Percentiles rank a stretch among this genome's conserved stretches.
These are phyloP conservation scores for Stephania japonica DNA, from an alignment of 164 flowering plant species.

Conservation along the genomic window DNA sequence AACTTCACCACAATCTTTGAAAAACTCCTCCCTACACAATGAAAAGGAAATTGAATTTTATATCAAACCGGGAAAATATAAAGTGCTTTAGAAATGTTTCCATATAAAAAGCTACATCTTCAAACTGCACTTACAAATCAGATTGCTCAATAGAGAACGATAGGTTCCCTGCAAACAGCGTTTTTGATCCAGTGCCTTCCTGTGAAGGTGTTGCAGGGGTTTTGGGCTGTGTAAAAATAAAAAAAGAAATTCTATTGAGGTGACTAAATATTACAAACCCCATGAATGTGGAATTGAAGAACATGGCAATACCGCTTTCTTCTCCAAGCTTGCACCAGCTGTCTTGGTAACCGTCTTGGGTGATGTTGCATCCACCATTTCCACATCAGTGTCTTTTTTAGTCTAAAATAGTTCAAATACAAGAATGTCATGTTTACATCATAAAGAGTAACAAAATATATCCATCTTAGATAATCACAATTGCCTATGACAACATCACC, in stretches of 20 bases:
- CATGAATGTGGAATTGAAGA: not conserved
- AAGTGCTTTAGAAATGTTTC: not conserved
- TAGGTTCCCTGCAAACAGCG: conserved; percentile 73
- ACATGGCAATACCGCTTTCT: conserved; percentile 32
- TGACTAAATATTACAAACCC: not conserved
- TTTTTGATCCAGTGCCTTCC: conserved; percentile 43
- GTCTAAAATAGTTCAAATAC: not conserved
- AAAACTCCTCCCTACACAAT: conserved; percentile 51
- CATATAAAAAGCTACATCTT: not conserved
- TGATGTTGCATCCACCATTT: conserved; percentile 66
- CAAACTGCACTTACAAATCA: conserved; percentile 54
- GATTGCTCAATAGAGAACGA: conserved; percentile 39
- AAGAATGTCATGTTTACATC: not conserved
- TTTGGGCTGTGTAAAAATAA: conserved; percentile 39
- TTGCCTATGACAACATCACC: too few relatives aligned
- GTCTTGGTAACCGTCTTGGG: not conserved
- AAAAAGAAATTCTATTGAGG: not conserved
- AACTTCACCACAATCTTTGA: conserved; percentile 60
- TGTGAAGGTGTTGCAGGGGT: conserved; percentile 53
- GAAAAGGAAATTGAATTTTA: not conserved
- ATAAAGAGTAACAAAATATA: too few relatives aligned
- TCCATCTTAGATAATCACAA: too few relatives aligned
- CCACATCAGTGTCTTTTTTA: conserved; percentile 45
- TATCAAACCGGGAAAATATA: not conserved
- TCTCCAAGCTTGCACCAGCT: not conserved